phyloP scores from a whole-genome alignment of 192 early-diverging fungal genomes.

The Backusella westeae region DNA sequence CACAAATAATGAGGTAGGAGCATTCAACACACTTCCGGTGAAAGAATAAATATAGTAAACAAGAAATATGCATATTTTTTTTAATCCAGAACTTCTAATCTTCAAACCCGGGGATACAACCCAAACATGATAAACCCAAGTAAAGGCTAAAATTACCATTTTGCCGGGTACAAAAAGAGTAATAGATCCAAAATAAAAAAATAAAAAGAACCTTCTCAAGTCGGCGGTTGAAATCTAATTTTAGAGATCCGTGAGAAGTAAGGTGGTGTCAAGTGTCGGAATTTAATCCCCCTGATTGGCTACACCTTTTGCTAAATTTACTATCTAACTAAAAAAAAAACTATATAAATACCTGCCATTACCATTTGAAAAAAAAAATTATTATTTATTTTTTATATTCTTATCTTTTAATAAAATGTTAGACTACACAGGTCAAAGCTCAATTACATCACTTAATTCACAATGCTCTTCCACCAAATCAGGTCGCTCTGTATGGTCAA shows the following conservation, averaged over 20 bases:
- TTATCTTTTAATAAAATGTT: background rate
- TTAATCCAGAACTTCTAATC: background rate
- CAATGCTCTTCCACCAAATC: slow-evolving; percentile 10
- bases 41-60: background rate
- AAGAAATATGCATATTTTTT: background rate
- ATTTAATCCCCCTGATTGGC: slow-evolving; percentile 4
- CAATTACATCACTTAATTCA: slow-evolving; percentile 4
- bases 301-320: background rate
- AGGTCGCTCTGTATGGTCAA: slow-evolving; percentile 6
- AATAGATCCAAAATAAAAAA: background rate
- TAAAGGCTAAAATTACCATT: background rate
- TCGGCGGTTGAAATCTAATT: background rate
- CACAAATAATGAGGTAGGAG: background rate
- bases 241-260: slow-evolving; percentile 6
- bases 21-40: background rate
- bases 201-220: background rate
- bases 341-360: background rate
- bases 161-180: background rate
- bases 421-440: background rate
- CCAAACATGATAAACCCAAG: background rate
- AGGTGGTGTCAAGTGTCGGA: slow-evolving; percentile 3
- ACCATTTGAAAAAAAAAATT: background rate
- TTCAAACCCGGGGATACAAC: background rate
- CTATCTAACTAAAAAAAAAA: slow-evolving; percentile 2
- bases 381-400: background rate